Percentiles rank a stretch among this genome's conserved stretches.
Conservation (phyloP, 352 stramenopile genomes). For the Phytophthora vignae region DNA sequence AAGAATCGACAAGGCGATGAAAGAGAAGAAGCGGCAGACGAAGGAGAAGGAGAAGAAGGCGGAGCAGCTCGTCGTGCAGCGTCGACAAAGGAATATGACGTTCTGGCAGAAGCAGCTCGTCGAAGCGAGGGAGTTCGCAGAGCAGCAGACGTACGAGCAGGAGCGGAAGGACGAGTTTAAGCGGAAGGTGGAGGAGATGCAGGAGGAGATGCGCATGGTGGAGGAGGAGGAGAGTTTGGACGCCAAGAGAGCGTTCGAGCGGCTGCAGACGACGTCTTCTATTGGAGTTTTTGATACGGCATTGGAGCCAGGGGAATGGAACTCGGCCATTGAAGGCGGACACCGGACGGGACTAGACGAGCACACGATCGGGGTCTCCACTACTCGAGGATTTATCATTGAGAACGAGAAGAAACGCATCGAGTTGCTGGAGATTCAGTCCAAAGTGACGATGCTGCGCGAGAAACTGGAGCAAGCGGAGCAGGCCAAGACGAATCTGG, state of each 20-base stretch:
- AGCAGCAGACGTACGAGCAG: constrained; percentile 47
- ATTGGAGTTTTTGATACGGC: constrained; percentile 68
- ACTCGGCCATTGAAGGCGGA: constrained; percentile 56
- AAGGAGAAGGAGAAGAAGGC: constrained; percentile 33
- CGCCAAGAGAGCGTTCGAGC: constrained; percentile 24
- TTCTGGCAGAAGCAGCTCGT: constrained; percentile 81
- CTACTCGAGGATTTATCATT: constrained; percentile 44
- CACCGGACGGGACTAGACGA: constrained; percentile 57
- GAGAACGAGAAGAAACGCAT: constrained; percentile 62
- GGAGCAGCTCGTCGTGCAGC: constrained; percentile 26
- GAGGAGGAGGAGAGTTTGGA: constrained; percentile 45
- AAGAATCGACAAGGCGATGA: constrained; percentile 45
- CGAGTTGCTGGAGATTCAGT: constrained; percentile 64
- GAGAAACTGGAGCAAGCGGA: constrained; percentile 66
- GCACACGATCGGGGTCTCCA: constrained; percentile 57
- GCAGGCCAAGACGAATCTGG: constrained; percentile 47
- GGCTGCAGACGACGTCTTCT: constrained; percentile 44
- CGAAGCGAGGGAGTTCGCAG: constrained; percentile 53
- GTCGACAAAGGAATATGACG: constrained; percentile 62
- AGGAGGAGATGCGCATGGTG: constrained; percentile 44
- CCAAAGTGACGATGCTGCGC: constrained; percentile 50
- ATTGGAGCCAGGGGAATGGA: constrained; percentile 61
- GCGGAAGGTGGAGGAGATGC: constrained; percentile 37
- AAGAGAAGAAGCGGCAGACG: constrained; percentile 43
- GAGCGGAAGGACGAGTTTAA: constrained; percentile 37